These are phyloP conservation scores for Circinella minor DNA, from an alignment of 371 early-diverging fungal genomes.

Conservation along the genomic window DNA sequence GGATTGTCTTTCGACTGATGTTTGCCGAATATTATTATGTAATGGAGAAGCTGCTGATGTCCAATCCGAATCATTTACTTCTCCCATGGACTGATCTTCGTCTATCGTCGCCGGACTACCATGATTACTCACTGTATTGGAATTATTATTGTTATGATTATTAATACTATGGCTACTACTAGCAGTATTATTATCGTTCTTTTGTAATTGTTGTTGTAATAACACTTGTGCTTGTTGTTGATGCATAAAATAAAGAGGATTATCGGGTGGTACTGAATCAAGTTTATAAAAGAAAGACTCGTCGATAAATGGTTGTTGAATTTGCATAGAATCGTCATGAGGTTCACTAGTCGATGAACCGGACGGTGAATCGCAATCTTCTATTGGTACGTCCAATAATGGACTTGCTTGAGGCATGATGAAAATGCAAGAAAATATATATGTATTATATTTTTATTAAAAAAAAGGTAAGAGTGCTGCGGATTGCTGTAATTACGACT, in stretches of 20 bases:
- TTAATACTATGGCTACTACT: not conserved
- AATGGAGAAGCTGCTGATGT: not conserved
- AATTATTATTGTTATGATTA: not conserved
- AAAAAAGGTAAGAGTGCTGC: not conserved
- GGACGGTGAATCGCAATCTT: conserved; percentile 29
- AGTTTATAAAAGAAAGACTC: conserved; percentile 43
- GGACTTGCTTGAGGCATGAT: conserved; percentile 24
- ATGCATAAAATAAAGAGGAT: conserved; percentile 41
- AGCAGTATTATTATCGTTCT: not conserved
- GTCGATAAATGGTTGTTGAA: conserved; percentile 41
- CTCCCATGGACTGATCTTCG: conserved; percentile 28
- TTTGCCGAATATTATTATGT: not conserved
- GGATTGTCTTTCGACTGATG: not conserved
- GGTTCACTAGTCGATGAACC: conserved; percentile 29
- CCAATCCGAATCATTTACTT: conserved; percentile 7
- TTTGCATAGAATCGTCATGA: conserved; percentile 29
- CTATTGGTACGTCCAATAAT: conserved; percentile 22
- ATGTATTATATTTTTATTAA: not conserved
- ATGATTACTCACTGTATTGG: not conserved
- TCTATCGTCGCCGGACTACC: not conserved
- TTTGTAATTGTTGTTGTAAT: conserved; percentile 22
- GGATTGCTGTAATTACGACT: no score
- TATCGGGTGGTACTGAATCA: conserved; percentile 39
- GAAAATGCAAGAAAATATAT: not conserved
- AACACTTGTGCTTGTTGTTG: conserved; percentile 32